Percentiles rank a stretch among this genome's conserved stretches.
phyloP scores from a whole-genome alignment of 2,329 filamentous ascomycete genomes.

The Simplicillium sp. region DNA sequence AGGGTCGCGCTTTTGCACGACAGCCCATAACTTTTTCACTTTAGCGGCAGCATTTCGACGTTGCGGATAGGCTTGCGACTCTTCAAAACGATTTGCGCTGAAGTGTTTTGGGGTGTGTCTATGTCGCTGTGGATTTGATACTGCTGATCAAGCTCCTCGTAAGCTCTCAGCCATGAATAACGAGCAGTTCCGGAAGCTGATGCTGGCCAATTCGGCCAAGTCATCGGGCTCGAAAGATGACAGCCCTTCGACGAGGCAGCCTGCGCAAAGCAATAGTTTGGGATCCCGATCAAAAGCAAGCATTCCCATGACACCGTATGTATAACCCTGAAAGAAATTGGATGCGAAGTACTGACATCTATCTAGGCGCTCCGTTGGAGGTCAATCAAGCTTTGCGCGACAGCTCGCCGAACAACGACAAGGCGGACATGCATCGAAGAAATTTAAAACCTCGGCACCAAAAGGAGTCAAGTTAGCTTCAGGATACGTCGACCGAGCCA shows the following conservation, averaged over 20 bases:
- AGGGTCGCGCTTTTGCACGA: slow-evolving; percentile 24
- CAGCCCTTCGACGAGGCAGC: slow-evolving; percentile 23
- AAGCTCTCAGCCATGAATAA: slow-evolving; percentile 65
- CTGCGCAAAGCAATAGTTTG: slow-evolving; percentile 33
- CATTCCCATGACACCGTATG: slow-evolving; percentile 91
- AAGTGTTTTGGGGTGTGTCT: too few relatives aligned
- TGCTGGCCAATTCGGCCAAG: slow-evolving; percentile 42
- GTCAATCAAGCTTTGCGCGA: slow-evolving; percentile 64
- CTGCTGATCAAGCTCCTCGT: too few relatives aligned
- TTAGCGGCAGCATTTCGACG: slow-evolving; percentile 9
- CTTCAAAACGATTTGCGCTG: too few relatives aligned
- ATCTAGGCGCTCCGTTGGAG: slow-evolving; percentile 51
- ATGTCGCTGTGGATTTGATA: too few relatives aligned
- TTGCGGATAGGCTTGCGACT: too few relatives aligned
- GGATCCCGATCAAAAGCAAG: slow-evolving; percentile 71
- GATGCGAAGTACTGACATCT: slow-evolving; percentile 11
- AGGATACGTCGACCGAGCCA: slow-evolving; percentile 79
- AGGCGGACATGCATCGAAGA: slow-evolving; percentile 50
- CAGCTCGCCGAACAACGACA: slow-evolving; percentile 70
- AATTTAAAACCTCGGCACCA: slow-evolving; percentile 68
- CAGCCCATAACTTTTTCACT: slow-evolving; percentile 23
- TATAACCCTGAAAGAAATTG: slow-evolving; percentile 9
- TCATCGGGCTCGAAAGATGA: slow-evolving; percentile 32
- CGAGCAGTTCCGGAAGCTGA: slow-evolving; percentile 78
- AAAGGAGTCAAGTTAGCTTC: slow-evolving; percentile 72